Evolutionary conservation across 2,329 filamentous ascomycete species (phyloP).

Genomic region (Trichoderma atrobrunneum): DNA sequence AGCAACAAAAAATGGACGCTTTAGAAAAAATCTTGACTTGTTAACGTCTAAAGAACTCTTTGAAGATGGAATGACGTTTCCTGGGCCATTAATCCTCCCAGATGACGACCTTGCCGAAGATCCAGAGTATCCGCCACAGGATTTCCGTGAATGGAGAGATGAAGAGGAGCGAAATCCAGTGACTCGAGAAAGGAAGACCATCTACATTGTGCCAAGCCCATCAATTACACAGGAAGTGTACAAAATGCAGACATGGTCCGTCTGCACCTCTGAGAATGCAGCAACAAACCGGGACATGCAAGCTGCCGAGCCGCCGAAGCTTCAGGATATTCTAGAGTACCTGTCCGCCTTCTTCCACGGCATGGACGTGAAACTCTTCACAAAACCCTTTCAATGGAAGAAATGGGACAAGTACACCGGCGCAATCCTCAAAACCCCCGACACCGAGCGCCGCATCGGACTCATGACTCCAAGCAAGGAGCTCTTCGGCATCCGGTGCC

Average conservation of each 20-base stretch:
- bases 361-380: constrained; percentile 47
- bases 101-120: constrained; percentile 57
- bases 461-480: constrained; percentile 36
- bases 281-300: constrained; percentile 25
- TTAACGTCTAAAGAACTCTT: constrained; percentile 20
- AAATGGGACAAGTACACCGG: constrained; percentile 41
- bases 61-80: constrained; percentile 43
- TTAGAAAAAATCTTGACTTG: constrained; percentile 17
- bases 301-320: constrained; percentile 25
- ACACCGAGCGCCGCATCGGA: constrained; percentile 39
- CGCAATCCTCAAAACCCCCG: neutral
- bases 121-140: constrained; percentile 50
- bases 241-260: constrained; percentile 43
- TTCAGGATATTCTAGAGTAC: constrained; percentile 36
- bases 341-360: constrained; percentile 51
- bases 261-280: neutral
- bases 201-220: constrained; percentile 55
- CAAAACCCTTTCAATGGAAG: constrained; percentile 42
- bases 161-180: constrained; percentile 48
- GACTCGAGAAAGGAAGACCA: constrained; percentile 41
- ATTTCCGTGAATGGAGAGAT: constrained; percentile 49
- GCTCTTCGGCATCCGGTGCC: constrained; percentile 50
- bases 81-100: constrained; percentile 58
- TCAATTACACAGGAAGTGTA: constrained; percentile 34
- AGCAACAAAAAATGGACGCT: constrained; percentile 26